These are phyloP conservation scores for Rhodotorula sp. DNA, from an alignment of 1,284 basidiomycete species.

Conservation along the genomic window DNA sequence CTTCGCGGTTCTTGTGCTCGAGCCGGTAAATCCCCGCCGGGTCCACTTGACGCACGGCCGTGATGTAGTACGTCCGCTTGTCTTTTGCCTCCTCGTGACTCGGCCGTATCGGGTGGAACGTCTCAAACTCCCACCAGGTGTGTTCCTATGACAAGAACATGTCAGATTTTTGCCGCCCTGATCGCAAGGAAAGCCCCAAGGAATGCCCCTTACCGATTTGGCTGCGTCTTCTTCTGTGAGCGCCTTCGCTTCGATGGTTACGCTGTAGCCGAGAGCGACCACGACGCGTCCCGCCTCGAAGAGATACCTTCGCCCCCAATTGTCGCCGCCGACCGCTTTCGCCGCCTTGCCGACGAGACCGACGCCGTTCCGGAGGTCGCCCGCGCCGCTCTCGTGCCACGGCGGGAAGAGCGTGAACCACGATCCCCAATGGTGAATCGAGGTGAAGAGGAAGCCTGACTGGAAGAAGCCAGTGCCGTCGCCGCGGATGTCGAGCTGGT, in stretches of 20 bases:
- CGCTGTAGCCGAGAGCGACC: conserved; percentile 32
- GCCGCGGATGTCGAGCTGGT: conserved; percentile 44
- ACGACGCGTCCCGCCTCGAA: conserved; percentile 40
- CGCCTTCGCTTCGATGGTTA: conserved; percentile 25
- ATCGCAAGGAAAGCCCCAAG: background rate
- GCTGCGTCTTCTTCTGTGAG: conserved; percentile 24
- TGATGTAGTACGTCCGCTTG: conserved; percentile 43
- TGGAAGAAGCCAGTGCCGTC: conserved; percentile 45
- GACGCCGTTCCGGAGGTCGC: conserved; percentile 36
- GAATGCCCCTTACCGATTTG: conserved; percentile 35
- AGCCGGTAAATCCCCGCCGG: conserved; percentile 33
- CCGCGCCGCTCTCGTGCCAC: conserved; percentile 34
- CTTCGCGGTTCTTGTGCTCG: conserved; percentile 43
- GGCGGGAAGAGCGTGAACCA: conserved; percentile 41
- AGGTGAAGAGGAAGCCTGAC: conserved; percentile 43
- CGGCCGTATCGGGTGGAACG: conserved; percentile 40
- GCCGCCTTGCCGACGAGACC: conserved; percentile 40
- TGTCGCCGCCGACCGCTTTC: conserved; percentile 40
- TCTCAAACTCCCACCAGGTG: conserved; percentile 43
- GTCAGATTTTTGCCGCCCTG: background rate
- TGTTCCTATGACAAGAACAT: conserved; percentile 27
- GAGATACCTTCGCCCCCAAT: conserved; percentile 42
- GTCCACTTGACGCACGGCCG: conserved; percentile 31
- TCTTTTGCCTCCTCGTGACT: conserved; percentile 37
- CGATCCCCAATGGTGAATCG: conserved; percentile 42